Percentiles rank a stretch among this genome's conserved stretches.
These are phyloP conservation scores for Neurospora sp. DNA, from an alignment of 495 filamentous ascomycete genomes.

Conservation along the genomic window DNA sequence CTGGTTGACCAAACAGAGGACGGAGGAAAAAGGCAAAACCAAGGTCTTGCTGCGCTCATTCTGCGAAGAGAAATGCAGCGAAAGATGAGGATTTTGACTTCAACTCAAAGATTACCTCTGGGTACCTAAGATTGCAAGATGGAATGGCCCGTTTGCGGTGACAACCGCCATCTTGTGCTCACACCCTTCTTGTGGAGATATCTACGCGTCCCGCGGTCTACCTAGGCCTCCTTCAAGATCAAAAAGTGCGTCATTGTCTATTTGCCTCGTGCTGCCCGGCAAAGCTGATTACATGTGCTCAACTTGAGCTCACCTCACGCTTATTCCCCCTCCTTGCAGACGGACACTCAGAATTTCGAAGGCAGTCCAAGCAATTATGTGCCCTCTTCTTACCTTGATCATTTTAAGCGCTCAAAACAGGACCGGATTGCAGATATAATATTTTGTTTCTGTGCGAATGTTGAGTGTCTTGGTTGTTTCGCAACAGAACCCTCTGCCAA, in stretches of 20 bases:
- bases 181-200: no score
- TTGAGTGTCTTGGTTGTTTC: neutral
- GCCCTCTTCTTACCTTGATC: accelerated
- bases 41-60: neutral
- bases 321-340: neutral
- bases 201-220: no score
- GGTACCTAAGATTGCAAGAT: no score
- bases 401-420: accelerated
- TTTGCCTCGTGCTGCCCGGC: no score
- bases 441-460: neutral
- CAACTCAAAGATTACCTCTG: neutral
- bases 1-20: neutral
- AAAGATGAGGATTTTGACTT: accelerated
- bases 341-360: neutral
- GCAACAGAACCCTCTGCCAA: neutral
- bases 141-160: no score
- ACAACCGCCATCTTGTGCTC: no score
- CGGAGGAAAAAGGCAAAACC: neutral
- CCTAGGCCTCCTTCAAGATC: no score
- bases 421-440: accelerated
- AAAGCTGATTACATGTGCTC: neutral
- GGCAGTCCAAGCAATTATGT: accelerated
- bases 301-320: neutral
- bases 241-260: no score
- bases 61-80: neutral